These are phyloP conservation scores for Aphanomyces invadans DNA, from an alignment of 352 stramenopile genomes.

Conservation along the genomic window DNA sequence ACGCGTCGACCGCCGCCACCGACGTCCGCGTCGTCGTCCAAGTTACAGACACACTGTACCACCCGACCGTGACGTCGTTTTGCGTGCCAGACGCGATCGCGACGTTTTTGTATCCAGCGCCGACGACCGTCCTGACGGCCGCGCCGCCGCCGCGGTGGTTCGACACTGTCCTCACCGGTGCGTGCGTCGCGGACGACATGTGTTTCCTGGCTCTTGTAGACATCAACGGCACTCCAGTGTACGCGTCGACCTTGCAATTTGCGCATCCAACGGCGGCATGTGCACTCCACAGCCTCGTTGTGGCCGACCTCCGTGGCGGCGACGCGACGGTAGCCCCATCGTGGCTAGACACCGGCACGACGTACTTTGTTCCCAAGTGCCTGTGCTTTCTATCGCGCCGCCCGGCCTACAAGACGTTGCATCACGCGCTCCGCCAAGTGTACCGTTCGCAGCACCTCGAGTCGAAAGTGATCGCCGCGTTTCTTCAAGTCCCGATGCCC, in stretches of 20 bases:
- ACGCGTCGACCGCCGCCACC: slow-evolving; percentile 31
- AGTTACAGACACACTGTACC: slow-evolving; percentile 33
- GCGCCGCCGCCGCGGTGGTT: slow-evolving; percentile 38
- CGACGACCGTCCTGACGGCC: slow-evolving; percentile 41
- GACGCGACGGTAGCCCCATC: slow-evolving; percentile 40
- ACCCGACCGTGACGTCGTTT: background rate
- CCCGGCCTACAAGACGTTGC: slow-evolving; percentile 54
- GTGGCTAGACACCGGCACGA: slow-evolving; percentile 50
- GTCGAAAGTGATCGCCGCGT: slow-evolving; percentile 43
- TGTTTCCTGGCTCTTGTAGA: slow-evolving; percentile 29
- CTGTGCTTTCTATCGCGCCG: slow-evolving; percentile 50
- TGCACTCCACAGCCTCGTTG: slow-evolving; percentile 47
- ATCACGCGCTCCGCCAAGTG: slow-evolving; percentile 35
- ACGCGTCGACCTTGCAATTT: slow-evolving; percentile 58
- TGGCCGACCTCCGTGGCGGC: slow-evolving; percentile 44
- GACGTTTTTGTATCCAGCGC: slow-evolving; percentile 65
- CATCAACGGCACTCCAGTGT: slow-evolving; percentile 46
- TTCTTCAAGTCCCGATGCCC: slow-evolving; percentile 43
- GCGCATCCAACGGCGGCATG: slow-evolving; percentile 40
- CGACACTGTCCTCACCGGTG: slow-evolving; percentile 68
- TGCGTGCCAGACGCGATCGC: slow-evolving; percentile 52
- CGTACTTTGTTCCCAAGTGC: slow-evolving; percentile 55
- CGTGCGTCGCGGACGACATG: no score
- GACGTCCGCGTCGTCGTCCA: slow-evolving; percentile 47
- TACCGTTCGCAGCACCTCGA: slow-evolving; percentile 48